Base-by-base conservation (phyloP, 108 stramenopile genomes). In the Nitzschia sp. region DNA sequence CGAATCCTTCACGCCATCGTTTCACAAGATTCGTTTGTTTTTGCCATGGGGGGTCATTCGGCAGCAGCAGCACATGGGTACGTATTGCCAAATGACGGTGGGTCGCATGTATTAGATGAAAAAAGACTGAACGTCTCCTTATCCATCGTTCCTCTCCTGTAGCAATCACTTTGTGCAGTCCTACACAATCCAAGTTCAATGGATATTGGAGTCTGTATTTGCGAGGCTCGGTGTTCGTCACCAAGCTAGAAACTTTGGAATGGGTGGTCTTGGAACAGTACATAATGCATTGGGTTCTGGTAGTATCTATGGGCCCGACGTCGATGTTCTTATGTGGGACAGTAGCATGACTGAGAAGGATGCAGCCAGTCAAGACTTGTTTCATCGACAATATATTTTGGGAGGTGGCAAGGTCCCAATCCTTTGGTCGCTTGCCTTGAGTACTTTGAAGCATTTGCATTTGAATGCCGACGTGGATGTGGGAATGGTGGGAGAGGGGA, bases 1-100 rank as follows among this genome's bases (percentile, higher is more conserved):
- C 68, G 91, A 53, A 67, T 95, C 2, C 62, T 89, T 30, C 94
- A 95, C 79, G 82, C 91, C 38, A 77, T 95, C 58, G 82, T 95
- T 84, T 88, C 91, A 28, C 82, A 87, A 72, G 85, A 85, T 56
- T 70, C 62, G 8, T 92, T 92, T 61, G 85, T 81, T 4, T 58
- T 89, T 33, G 86, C 86, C 6, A 57, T 89, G 58, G 82, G 68
- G 25, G 82, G 84, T n/a, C 84, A 85, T 70, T 79, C 78, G 0
- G 67, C 81, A 2, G 81, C 84, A 6, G 79, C 81, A 0, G 85
- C 81, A 15, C 72, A 74, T 34, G 81, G 72, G 70, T 71, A 62
- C 5, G 49, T 36, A 19, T 19, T 48, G n/a, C 17, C 5, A 47
- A 8, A 30, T 1, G 19, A 34, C 1, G 0, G 2, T 58, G n/a